Evolutionary conservation across 257 asterid species (phyloP).

Genomic region (Solanum ahanhuiri): DNA sequence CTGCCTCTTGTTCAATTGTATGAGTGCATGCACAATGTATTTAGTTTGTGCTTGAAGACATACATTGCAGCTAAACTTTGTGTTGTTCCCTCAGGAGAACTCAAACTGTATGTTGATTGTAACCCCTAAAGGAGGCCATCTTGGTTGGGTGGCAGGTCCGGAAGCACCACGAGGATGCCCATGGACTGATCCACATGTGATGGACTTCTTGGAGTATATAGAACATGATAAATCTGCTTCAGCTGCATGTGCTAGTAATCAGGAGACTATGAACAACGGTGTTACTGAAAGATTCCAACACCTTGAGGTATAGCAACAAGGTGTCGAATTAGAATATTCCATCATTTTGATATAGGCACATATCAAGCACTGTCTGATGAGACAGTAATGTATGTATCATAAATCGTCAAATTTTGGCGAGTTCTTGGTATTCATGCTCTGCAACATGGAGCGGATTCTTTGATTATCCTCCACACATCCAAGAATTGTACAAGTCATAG

Average conservation of each 20-base stretch:
- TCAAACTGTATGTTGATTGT: constrained; percentile 70
- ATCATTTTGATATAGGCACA: not conserved
- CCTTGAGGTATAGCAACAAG: not conserved
- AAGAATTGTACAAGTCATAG: not conserved
- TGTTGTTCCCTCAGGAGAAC: constrained; percentile 49
- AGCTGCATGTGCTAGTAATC: not conserved
- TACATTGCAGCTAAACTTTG: not conserved
- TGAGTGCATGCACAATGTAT: not conserved
- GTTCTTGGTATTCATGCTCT: not conserved
- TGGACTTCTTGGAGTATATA: constrained; percentile 80
- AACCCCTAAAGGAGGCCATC: constrained; percentile 93
- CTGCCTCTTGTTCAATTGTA: not conserved
- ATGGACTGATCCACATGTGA: constrained; percentile 82
- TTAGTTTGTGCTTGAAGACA: not conserved
- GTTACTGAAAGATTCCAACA: not conserved
- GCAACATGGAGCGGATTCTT: not conserved
- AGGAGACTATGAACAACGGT: not conserved
- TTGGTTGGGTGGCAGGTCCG: constrained; percentile 95
- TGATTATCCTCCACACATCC: not conserved
- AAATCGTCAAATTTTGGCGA: not conserved
- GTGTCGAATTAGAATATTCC: not conserved
- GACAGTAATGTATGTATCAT: not conserved
- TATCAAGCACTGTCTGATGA: not conserved
- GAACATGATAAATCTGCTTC: constrained; percentile 26
- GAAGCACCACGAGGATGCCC: constrained; percentile 84